Base-by-base conservation (phyloP, 345 rosid species). In the Arabidopsis arenosa region DNA sequence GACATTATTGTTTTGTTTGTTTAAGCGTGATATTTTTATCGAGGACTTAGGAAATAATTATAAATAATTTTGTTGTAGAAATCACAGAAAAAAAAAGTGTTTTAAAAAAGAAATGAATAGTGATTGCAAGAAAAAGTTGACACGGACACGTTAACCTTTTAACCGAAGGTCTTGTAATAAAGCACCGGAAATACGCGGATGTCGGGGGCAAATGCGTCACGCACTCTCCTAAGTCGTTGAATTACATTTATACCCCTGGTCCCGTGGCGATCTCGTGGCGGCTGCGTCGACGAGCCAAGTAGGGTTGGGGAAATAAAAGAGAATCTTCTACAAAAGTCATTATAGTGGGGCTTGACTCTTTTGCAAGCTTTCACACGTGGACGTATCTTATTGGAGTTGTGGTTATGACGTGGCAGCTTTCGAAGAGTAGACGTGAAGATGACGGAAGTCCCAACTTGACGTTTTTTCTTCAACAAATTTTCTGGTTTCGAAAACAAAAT, bases 311-410 rank as follows among this genome's bases (percentile, higher is more conserved):
- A 37, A 36, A 18, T 5, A 17, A 9, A 26, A 56, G 58, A 47
- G 59, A 66, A 75, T 66, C 47, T 54, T 63, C 23, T 6, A 55
- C 23, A 14, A 8, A 18, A 63, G 63, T 68, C 69, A 61, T 68
- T 9, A 68, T 53, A n/a, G 65, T 68, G 59, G 80, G 71, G 80
- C 66, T 76, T 70, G 70, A 62, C 75, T 70, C 15, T 63, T 76
- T 63, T 41, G 5, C 70, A 76, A 44, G 64, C 61, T 75, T 76
- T 70, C 9, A 54, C 44, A 70, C 80, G 66, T 69, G 70, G 51
- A 2, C 0, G 0, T 5, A 8, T 43, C 0, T 63, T 3, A 63
- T 47, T 76, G 71, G 75, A 2, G 33, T 7, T 13, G 6, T 18
- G 11, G 15, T 10, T 43, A 1, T 63, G 69, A 69, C 37, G 70